Conservation (phyloP, 345 rosid species). For the Sisymbrium irio region DNA sequence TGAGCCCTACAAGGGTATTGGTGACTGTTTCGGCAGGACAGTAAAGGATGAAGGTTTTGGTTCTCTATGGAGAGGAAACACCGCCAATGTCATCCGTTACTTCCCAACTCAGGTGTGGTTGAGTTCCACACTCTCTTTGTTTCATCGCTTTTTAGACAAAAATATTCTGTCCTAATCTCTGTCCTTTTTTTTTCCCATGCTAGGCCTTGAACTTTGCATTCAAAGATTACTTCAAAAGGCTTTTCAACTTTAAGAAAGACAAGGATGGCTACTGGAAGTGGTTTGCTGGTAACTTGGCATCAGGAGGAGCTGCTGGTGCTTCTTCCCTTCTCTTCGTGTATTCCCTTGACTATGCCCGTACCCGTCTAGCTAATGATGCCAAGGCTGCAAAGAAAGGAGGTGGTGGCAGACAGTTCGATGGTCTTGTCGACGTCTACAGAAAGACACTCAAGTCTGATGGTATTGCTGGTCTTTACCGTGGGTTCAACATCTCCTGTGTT, state of each 20-base stretch:
- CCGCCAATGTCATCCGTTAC: slow-evolving; percentile 86
- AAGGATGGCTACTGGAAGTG: slow-evolving; percentile 87
- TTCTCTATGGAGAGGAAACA: slow-evolving; percentile 84
- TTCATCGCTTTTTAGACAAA: too few relatives aligned
- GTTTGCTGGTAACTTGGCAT: slow-evolving; percentile 87
- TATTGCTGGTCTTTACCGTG: slow-evolving; percentile 84
- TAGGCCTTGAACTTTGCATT: slow-evolving; percentile 92
- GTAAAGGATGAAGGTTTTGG: slow-evolving; percentile 55
- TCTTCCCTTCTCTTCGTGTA: slow-evolving; percentile 79
- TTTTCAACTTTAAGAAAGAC: slow-evolving; percentile 88
- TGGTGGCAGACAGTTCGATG: slow-evolving; percentile 85
- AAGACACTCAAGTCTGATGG: slow-evolving; percentile 73
- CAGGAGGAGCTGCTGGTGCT: slow-evolving; percentile 91
- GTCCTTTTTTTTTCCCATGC: background rate
- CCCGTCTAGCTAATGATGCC: slow-evolving; percentile 82
- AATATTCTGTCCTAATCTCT: background rate
- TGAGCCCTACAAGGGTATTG: slow-evolving; percentile 83
- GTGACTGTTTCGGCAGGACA: slow-evolving; percentile 70
- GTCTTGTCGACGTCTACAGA: slow-evolving; percentile 71
- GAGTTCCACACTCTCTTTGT: background rate
- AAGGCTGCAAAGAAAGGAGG: slow-evolving; percentile 91
- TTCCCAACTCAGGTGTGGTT: slow-evolving; percentile 78
- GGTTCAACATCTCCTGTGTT: slow-evolving; percentile 80
- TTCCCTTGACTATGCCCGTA: slow-evolving; percentile 87
- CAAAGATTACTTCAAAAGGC: slow-evolving; percentile 85